These are phyloP conservation scores for Arachnopeziza araneosa DNA, from an alignment of 2,329 filamentous ascomycete species.

Conservation along the genomic window DNA sequence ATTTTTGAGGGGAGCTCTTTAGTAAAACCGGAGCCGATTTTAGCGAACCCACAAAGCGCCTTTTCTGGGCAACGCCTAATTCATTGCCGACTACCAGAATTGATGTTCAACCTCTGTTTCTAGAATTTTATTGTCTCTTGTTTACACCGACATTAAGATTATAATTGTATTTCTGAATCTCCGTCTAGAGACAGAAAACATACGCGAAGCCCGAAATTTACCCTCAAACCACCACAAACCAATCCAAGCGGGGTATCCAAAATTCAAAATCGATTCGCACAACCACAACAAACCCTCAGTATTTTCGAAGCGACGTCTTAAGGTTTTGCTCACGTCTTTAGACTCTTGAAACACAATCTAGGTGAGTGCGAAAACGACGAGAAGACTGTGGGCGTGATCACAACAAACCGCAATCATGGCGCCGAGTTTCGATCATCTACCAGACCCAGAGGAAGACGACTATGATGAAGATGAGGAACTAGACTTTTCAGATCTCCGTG, in stretches of 20 bases:
- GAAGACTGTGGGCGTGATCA: neutral
- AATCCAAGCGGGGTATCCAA: slow-evolving; percentile 19
- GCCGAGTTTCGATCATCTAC: slow-evolving; percentile 85
- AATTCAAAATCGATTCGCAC: slow-evolving; percentile 3
- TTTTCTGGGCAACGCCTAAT: neutral
- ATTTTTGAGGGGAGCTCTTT: neutral
- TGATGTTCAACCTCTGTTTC: neutral
- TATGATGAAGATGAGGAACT: slow-evolving; percentile 90
- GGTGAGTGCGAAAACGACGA: neutral
- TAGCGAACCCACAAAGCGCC: neutral
- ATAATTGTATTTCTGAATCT: neutral
- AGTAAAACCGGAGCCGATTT: neutral
- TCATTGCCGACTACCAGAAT: neutral
- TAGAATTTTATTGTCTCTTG: neutral
- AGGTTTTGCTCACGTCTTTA: no score
- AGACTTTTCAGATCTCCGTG: slow-evolving; percentile 88
- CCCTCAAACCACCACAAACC: neutral
- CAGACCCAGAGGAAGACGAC: slow-evolving; percentile 80
- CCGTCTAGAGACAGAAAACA: neutral
- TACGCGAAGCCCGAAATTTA: neutral
- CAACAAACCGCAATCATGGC: slow-evolving; percentile 62
- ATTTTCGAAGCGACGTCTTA: no score
- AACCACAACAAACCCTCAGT: neutral
- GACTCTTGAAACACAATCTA: neutral
- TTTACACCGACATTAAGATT: neutral